A percentile compares a stretch with the other conserved stretches of the same genome.
These are phyloP conservation scores for Aspergillus sp. DNA, from an alignment of 2,329 filamentous ascomycete genomes.

Conservation along the genomic window DNA sequence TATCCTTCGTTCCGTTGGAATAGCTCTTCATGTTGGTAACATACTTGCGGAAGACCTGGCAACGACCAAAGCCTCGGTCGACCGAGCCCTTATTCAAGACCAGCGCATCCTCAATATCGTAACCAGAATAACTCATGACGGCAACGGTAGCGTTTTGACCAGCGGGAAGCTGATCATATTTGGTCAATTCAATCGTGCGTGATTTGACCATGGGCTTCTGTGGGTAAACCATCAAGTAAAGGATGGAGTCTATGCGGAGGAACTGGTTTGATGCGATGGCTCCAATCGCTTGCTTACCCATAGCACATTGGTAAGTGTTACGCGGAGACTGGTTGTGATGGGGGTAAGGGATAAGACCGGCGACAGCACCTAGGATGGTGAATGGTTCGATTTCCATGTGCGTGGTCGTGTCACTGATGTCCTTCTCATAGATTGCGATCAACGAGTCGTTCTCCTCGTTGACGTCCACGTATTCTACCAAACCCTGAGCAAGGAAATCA, in stretches of 20 bases:
- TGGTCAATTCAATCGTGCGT: slow-evolving; percentile 91
- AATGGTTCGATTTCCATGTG: slow-evolving; percentile 98
- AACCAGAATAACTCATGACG: slow-evolving; percentile 98
- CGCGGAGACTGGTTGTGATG: slow-evolving; percentile 98
- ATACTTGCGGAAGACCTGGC: slow-evolving; percentile 97
- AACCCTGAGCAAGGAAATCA: slow-evolving; percentile 83
- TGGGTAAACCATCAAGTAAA: slow-evolving; percentile 96
- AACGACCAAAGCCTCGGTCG: slow-evolving; percentile 92
- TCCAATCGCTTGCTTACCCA: slow-evolving; percentile 99
- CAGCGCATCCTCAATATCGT: slow-evolving; percentile 98
- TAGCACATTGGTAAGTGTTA: slow-evolving; percentile 99
- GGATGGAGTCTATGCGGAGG: slow-evolving; percentile 89
- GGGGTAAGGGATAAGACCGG: slow-evolving; percentile 93
- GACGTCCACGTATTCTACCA: slow-evolving; percentile 95
- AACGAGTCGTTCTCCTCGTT: slow-evolving; percentile 98
- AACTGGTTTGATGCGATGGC: slow-evolving; percentile 98
- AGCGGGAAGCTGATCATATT: slow-evolving; percentile 95
- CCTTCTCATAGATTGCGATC: slow-evolving; percentile 83
- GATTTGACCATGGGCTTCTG: slow-evolving; percentile 98
- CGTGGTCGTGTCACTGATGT: slow-evolving; percentile 80
- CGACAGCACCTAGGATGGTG: slow-evolving; percentile 91
- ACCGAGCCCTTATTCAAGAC: slow-evolving; percentile 95
- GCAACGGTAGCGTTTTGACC: slow-evolving; percentile 97
- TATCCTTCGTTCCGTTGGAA: slow-evolving; percentile 70
- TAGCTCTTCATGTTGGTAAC: slow-evolving; percentile 84